phyloP scores from a whole-genome alignment of 805 yeast genomes.

The Teunomyces cretensis region DNA sequence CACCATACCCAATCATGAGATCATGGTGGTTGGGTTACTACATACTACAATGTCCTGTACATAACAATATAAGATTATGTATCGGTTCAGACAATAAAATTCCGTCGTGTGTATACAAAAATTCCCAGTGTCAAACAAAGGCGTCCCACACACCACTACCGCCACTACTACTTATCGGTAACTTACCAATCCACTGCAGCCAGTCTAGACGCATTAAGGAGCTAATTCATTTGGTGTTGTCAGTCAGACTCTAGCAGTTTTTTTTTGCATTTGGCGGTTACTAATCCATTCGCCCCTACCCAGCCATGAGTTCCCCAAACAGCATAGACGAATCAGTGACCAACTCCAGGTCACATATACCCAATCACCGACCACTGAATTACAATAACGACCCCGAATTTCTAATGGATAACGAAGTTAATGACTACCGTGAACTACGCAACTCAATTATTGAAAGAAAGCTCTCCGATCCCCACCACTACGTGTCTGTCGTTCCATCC shows the following conservation, averaged over 20 bases:
- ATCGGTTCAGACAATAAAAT: no score
- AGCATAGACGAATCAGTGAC: conserved; percentile 13
- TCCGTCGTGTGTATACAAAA: background rate
- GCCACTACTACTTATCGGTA: background rate
- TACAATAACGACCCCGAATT: conserved; percentile 17
- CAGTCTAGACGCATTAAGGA: background rate
- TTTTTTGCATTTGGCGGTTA: conserved; percentile 4
- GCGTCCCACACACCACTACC: background rate
- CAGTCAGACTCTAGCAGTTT: background rate
- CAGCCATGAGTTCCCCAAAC: conserved; percentile 20
- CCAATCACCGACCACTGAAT: background rate
- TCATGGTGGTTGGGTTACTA: no score
- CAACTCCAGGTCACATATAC: background rate
- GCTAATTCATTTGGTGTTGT: background rate
- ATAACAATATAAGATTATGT: no score
- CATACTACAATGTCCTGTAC: no score
- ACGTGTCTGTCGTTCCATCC: conserved; percentile 22
- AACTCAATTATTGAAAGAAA: conserved; percentile 34
- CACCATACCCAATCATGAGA: no score
- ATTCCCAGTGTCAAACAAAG: background rate
- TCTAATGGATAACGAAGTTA: conserved; percentile 33
- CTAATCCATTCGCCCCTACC: conserved; percentile 1
- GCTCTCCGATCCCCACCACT: conserved; percentile 12
- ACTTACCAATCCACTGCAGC: background rate
- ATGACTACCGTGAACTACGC: conserved; percentile 35